Conservation (phyloP, 176 grass and related monocot species). For the Miscanthus lutarioriparius region DNA sequence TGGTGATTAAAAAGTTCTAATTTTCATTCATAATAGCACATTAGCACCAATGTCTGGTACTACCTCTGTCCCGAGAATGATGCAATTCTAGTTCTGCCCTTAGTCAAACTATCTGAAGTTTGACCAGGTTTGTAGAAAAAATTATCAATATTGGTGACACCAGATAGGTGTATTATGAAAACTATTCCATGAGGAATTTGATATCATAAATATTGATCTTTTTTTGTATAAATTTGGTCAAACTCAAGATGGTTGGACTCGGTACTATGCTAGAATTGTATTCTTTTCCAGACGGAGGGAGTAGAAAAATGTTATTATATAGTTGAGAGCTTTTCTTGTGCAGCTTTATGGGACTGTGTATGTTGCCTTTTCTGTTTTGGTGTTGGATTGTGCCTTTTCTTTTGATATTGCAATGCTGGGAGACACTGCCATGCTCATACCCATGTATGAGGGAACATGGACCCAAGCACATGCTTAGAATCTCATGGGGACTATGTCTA, state of each 20-base stretch:
- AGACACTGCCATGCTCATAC: not conserved
- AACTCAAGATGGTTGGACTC: not conserved
- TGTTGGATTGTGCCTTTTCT: slow-evolving; percentile 8
- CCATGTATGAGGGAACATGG: not conserved
- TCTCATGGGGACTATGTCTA: not conserved
- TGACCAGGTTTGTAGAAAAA: not conserved
- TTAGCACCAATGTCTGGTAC: not conserved
- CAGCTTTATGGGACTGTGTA: slow-evolving; percentile 6
- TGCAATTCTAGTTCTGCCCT: not conserved
- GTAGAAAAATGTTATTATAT: slow-evolving; percentile 5
- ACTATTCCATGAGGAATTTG: not conserved
- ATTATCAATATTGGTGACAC: not conserved
- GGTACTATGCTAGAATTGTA: not conserved
- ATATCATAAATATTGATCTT: not conserved
- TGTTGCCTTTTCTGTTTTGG: not conserved
- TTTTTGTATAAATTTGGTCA: not conserved
- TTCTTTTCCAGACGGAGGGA: not conserved
- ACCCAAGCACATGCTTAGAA: not conserved
- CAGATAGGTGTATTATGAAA: not conserved
- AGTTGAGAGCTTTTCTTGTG: slow-evolving; percentile 11
- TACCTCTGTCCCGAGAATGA: not conserved
- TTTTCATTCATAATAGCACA: slow-evolving; percentile 2
- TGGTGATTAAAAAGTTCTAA: not conserved
- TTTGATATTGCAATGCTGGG: not conserved
- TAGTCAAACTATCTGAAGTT: not conserved